Base-by-base conservation (phyloP, 768 basidiomycete species). In the Plicaturopsis crispa region DNA sequence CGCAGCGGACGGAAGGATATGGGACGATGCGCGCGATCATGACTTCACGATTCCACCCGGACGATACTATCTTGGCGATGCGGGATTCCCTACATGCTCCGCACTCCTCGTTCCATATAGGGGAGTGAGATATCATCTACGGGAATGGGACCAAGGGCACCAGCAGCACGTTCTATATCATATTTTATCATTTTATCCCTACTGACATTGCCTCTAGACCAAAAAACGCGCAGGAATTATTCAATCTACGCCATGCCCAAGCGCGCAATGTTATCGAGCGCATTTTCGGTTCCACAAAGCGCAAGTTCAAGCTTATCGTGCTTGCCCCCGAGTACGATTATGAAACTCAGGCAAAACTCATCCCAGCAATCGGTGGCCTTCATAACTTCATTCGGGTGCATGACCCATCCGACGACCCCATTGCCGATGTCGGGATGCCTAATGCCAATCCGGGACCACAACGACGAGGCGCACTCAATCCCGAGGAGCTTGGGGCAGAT, bases 51-150 rank as follows among this genome's bases (percentile, higher is more conserved):
- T 63, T 11, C 52, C 50, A 3, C 20, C 31, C 3, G 57, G 55
- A 0, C 41, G 35, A 24, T 60, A 51, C 38, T 62, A 57, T 36
- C 53, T 65, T 21, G 59, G 46, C 3, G 54, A 65, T 53, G 58
- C 56, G 6, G 60, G 60, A 0, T 62, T 56, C 47, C 38, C 49
- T 6, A n/a, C 26, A 4, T 54, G 52, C 24, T 43, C 48, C 35
- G 41, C 44, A 1, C 38, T 59, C 3, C 36, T 65, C 10, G 45
- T 55, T 4, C 60, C 60, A 6, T 61, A 51, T 40, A 49, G 53
- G 6, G 48, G 50, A 26, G 50, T 56, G 0, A 47, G 50, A 3
- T 65, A 63, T 44, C 62, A 65, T 41, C 42, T 63, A 6, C 23
- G 31, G 26, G 62, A 65, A 38, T 62, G 60, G 57, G 59, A 19